Evolutionary conservation across 2,329 filamentous ascomycete genomes (phyloP), one percentile per base, ranked within the genome.

Genomic region (Beauveria scarabaeidicola): DNA sequence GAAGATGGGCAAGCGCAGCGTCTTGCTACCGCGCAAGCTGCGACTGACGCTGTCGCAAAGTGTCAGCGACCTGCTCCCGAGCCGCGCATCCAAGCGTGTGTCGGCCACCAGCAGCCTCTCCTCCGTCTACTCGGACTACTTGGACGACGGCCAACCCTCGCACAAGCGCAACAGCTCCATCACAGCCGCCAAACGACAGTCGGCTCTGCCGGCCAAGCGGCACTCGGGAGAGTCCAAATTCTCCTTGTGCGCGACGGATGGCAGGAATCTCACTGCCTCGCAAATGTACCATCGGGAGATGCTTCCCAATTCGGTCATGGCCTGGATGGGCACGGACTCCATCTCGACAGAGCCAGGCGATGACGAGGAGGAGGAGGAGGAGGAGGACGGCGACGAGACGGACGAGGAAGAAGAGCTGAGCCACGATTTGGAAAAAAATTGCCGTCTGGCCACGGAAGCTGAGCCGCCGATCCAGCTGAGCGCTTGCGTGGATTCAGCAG

Each of bases 31-130:
- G n/a, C 40, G 43, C 48, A 59, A 48, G 50, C 38, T 59, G 32
- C 74, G 78, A 69, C 82, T 81, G 80, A 78, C 77, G 15, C 68
- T 85, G 32, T 75, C 81, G 0, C 80, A 82, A 55, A 83, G 82
- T 62, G 75, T 86, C 64, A 75, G 79, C n/a, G 82, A 82, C 32
- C 72, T 84, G 11, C 76, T 86, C 61, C 79, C 74, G 46, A 77
- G 78, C 19, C 80, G 79, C 47, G 73, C 81, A 50, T 84, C 86
- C 66, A 76, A 76, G 62, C 77, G 76, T 51, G 74, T n/a, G n/a
- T 59, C 57, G 8, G 50, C 25, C 15, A 6, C 47, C 27, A 53
- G 57, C 50, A 59, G 40, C 29, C 40, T 81, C 57, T 81, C 86
- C 62, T 82, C 77, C 0, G 80, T 84, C 55, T 83, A 86, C 70